phyloP scores from a whole-genome alignment of 139 green algal genomes.

The Spirogloea muscicola region DNA sequence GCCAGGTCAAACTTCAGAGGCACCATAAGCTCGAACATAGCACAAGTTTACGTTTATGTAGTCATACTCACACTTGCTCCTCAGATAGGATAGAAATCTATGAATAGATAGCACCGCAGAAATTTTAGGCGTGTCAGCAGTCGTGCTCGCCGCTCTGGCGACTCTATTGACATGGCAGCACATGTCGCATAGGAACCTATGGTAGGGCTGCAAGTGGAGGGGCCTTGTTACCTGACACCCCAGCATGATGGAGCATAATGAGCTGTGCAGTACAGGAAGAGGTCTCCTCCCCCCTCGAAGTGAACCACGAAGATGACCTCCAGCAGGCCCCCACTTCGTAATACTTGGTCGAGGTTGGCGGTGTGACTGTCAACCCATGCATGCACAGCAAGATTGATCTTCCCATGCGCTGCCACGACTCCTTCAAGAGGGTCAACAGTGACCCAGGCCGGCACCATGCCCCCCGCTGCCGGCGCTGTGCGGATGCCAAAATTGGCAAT shows the following conservation, averaged over 20 bases:
- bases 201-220: too few relatives aligned
- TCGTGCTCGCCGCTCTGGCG: too few relatives aligned
- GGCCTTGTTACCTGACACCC: slow-evolving; percentile 36
- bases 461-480: too few relatives aligned
- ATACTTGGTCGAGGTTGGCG: slow-evolving; percentile 1
- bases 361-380: slow-evolving; percentile 14
- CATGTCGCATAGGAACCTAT: too few relatives aligned
- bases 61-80: too few relatives aligned
- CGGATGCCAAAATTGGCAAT: slow-evolving; percentile 5
- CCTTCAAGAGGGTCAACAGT: background rate
- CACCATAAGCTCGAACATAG: too few relatives aligned
- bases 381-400: background rate
- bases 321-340: slow-evolving; percentile 8
- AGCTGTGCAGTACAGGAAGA: slow-evolving; percentile 25
- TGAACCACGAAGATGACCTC: slow-evolving; percentile 20
- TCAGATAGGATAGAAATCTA: too few relatives aligned
- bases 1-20: too few relatives aligned
- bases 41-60: too few relatives aligned
- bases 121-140: too few relatives aligned
- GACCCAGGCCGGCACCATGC: slow-evolving; percentile 9
- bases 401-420: background rate
- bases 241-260: slow-evolving; percentile 39
- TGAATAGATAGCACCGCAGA: too few relatives aligned
- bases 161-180: too few relatives aligned
- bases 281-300: slow-evolving; percentile 31